phyloP scores from a whole-genome alignment of 2,329 filamentous ascomycete species.

The Pochonia chlamydosporia region DNA sequence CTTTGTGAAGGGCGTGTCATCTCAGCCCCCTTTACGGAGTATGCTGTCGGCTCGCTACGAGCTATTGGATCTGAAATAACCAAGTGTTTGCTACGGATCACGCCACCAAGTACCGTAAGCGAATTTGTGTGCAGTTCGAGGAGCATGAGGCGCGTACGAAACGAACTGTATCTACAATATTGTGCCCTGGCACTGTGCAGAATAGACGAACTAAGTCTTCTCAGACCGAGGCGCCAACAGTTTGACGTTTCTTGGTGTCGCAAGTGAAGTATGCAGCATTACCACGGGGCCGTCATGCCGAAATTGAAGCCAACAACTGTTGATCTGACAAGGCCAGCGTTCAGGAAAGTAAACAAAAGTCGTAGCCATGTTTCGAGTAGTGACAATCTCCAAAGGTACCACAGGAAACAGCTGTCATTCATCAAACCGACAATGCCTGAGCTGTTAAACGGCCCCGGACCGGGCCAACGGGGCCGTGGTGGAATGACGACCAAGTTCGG shows the following conservation, averaged over 20 bases:
- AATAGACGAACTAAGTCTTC: not conserved
- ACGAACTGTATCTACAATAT: not conserved
- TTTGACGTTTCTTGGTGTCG: not conserved
- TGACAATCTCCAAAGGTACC: not conserved
- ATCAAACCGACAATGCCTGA: not conserved
- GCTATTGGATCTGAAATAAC: not conserved
- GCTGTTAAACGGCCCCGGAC: not conserved
- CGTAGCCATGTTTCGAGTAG: not conserved
- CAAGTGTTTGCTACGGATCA: not conserved
- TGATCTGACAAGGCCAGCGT: not conserved
- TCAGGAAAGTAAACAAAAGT: no score
- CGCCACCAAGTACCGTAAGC: not conserved
- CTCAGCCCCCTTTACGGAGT: not conserved
- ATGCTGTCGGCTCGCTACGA: not conserved
- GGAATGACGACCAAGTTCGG: not conserved
- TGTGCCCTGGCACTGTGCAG: not conserved
- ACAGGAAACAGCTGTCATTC: not conserved
- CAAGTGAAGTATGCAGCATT: not conserved
- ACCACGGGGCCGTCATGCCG: not conserved
- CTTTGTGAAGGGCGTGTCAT: slow-evolving; percentile 1
- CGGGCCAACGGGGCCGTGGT: not conserved
- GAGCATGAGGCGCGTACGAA: not conserved
- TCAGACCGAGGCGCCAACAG: not conserved
- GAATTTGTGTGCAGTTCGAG: not conserved
- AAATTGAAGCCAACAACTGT: no score